Base-by-base conservation (phyloP, 768 basidiomycete genomes). In the Auricularia sp. region DNA sequence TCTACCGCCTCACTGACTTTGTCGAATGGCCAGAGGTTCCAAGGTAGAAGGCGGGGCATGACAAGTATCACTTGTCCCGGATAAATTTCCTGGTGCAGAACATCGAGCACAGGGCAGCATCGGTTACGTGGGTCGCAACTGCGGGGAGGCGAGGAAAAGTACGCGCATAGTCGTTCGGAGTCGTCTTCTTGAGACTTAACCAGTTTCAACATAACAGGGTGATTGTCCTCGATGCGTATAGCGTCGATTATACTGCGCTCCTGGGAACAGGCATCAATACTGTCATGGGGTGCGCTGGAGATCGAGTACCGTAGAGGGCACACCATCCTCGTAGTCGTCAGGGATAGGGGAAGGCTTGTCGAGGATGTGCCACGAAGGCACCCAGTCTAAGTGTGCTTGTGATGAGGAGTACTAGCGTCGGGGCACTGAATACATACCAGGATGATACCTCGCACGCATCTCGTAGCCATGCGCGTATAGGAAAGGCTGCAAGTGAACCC, bases 1-100 rank as follows among this genome's bases (percentile, higher is more conserved):
- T 72, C 74, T 0, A 78, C 59, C 1, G 69, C 72, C 68, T 79
- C 78, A 0, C 78, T 77, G 4, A 77, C 61, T 0, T 75, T 78
- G 34, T 72, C 67, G 39, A 79, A 75, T 0, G 51, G 68, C 0
- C 77, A 77, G n/a, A 74, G 65, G 37, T 73, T 58, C 64, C 64
- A 73, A 3, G 14, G 37, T 1, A 72, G 69, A 18, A 78, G 62
- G 10, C 74, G 64, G 1, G 79, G 78, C 68, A 76, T 73, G 5
- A 78, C 77, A 16, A 80, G 63, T 3, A 74, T 51, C n/a, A 14
- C 44, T 56, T 24, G 68, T 66, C 18, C 33, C 61, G 1, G 70
- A 44, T 6, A 33, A 34, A 33, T 70, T 66, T 34, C 67, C 67
- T 18, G 39, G 39, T 39, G 39, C 2, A 74, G 51, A 6, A 71